phyloP scores from a whole-genome alignment of 164 flowering plant genomes.

The Piper betle region DNA sequence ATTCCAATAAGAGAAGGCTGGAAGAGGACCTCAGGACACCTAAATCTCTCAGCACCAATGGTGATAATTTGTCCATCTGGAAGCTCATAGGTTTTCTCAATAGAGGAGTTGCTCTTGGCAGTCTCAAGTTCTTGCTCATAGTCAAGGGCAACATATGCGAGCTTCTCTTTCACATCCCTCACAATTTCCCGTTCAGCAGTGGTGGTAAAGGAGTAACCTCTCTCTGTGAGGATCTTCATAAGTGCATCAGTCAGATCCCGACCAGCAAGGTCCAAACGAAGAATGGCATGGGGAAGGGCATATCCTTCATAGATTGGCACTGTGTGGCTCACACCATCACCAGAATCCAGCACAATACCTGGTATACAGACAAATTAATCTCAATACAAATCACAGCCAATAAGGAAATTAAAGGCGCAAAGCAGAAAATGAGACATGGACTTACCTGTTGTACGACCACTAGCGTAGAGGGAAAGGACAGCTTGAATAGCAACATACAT shows the following conservation, averaged over 20 bases:
- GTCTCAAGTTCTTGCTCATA: slow-evolving; percentile 15
- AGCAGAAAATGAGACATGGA: slow-evolving; percentile 1
- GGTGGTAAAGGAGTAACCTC: slow-evolving; percentile 25
- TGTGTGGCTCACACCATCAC: no score
- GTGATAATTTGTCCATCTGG: slow-evolving; percentile 15
- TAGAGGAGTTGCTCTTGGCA: slow-evolving; percentile 20
- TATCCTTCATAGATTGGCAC: no score
- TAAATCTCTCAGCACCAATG: no score
- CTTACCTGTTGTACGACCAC: slow-evolving; percentile 40
- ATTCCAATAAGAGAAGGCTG: no score
- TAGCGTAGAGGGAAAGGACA: no score
- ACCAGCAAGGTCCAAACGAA: no score
- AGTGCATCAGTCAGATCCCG: slow-evolving; percentile 24
- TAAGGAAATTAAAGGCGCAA: neutral
- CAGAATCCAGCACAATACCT: slow-evolving; percentile 4
- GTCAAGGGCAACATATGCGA: no score
- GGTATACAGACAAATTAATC: slow-evolving; percentile 1
- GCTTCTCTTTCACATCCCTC: slow-evolving; percentile 41
- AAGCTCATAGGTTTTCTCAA: slow-evolving; percentile 25
- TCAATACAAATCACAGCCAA: neutral
- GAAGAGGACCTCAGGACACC: no score
- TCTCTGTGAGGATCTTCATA: slow-evolving; percentile 21
- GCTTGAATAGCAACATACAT: no score
- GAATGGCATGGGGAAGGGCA: no score
- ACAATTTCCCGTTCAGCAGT: slow-evolving; percentile 32